These are phyloP conservation scores for Acacia pycnantha DNA, from an alignment of 331 rosid genomes.

Conservation along the genomic window DNA sequence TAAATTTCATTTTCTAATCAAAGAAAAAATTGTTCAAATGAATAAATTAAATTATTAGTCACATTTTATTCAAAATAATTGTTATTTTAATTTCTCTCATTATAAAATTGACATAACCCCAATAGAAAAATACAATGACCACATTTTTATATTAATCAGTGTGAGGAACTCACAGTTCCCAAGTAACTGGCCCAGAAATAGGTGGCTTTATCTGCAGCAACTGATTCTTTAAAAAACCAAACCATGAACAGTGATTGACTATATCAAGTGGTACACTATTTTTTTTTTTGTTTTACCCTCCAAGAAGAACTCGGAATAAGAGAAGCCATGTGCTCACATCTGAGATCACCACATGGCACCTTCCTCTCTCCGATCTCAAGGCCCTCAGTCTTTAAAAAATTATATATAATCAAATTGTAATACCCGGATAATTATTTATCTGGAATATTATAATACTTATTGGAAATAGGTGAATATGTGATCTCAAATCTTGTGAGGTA, in stretches of 20 bases:
- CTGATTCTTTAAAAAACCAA: conserved; percentile 62
- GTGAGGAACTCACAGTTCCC: neutral
- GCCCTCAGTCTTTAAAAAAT: neutral
- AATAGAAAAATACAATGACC: too few relatives aligned
- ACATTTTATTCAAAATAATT: neutral
- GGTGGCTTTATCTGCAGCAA: conserved; percentile 31
- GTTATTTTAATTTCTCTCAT: neutral
- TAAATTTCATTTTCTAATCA: neutral
- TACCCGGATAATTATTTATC: too few relatives aligned
- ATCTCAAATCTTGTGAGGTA: too few relatives aligned
- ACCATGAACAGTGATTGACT: neutral
- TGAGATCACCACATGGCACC: conserved; percentile 78
- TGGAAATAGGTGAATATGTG: too few relatives aligned
- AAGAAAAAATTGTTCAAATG: neutral
- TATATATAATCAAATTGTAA: neutral
- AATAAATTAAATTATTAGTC: neutral
- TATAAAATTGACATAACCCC: neutral
- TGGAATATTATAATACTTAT: too few relatives aligned
- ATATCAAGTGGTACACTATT: neutral
- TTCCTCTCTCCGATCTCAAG: neutral
- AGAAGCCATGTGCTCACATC: conserved; percentile 83
- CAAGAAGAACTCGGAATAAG: conserved; percentile 46
- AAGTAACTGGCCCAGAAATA: neutral
- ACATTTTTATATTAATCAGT: neutral
- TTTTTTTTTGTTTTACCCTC: conserved; percentile 5